Evolutionary conservation across 495 filamentous ascomycete species (phyloP).

Genomic region (Melanomma pulvis-pyrius): DNA sequence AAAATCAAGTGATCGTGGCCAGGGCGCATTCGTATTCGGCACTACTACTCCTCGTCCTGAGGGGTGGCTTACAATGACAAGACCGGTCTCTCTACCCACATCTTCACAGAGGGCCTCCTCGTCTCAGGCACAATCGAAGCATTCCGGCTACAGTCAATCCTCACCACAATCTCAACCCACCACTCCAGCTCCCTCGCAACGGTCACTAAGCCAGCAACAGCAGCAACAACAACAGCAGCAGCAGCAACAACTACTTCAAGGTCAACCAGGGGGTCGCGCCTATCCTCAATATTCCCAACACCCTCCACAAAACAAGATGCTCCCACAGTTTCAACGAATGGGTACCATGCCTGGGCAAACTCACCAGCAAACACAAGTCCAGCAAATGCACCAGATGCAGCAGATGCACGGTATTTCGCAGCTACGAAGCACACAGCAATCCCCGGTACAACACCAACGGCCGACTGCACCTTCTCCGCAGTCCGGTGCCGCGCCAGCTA

Average conservation of each 20-base stretch:
- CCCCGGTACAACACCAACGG: constrained; percentile 14
- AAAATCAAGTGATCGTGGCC: constrained; percentile 27
- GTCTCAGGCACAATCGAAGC: background rate
- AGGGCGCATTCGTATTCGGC: constrained; percentile 42
- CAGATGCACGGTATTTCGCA: constrained; percentile 25
- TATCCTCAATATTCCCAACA: constrained; percentile 30
- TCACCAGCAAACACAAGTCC: constrained; percentile 9
- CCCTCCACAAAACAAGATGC: constrained; percentile 20
- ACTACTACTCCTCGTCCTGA: constrained; percentile 19
- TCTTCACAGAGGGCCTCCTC: constrained; percentile 2
- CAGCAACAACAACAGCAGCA: constrained; percentile 16
- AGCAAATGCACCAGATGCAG: constrained; percentile 34
- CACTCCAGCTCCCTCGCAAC: constrained; percentile 10
- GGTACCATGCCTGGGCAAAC: background rate
- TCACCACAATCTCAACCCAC: background rate
- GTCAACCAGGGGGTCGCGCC: background rate
- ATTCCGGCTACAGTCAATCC: background rate
- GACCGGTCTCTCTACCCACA: background rate
- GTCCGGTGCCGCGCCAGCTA: background rate
- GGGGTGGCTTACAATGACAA: constrained; percentile 41
- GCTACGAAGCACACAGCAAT: constrained; percentile 14
- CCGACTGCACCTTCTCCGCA: background rate
- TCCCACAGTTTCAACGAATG: constrained; percentile 20
- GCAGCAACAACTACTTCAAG: constrained; percentile 5
- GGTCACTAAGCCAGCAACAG: constrained; percentile 28